Evolutionary conservation across 1,139 yeast genomes (phyloP), one percentile per base, ranked within the genome.

Genomic region (Tardiomyces depauwii): DNA sequence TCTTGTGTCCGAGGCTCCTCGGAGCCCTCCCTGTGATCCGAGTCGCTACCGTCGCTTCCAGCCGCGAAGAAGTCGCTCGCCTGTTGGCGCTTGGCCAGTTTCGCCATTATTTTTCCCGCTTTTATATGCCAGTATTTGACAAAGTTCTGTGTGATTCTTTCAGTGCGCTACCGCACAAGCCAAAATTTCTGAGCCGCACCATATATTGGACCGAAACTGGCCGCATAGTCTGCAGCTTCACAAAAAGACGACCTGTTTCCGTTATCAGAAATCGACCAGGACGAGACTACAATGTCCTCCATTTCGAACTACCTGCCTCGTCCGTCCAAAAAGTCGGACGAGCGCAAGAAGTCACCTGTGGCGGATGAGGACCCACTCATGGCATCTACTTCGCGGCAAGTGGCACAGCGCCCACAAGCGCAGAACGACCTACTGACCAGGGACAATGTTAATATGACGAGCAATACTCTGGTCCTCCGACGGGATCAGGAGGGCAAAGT

Each of bases 401-500:
- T 30, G n/a, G 36, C 36, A 5, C 36, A 14, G 5, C 36, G 36
- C 3, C 36, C 36, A 10, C 36, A 30, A 14, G 10, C 36, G 16
- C 36, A 30, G 11, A 30, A 30, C 10, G 16, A 30, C 16, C 16
- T 5, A 11, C 11, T 14, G n/a, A 30, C 36, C n/a, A 14, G 16
- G 11, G 36, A 11, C 16, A 5, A 13, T 13, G 36, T 30, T 11
- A 30, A 30, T 30, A 5, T 30, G 16, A 30, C 36, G 18, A 49
- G 51, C 41, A 60, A 55, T 30, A 58, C 68, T 10, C 50, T 65
- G 13, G 58, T 67, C 4, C 51, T 65, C 13, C 63, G 56, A 14
- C 60, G 62, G 25, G 63, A 61, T 43, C 48, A 54, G 2, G 57
- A 62, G 2, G 71, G 71, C 7, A 53, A 58, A 40, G 55, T 63